phyloP scores from a whole-genome alignment of 1,139 yeast species.

The Hemisphaericaspora subhashii region DNA sequence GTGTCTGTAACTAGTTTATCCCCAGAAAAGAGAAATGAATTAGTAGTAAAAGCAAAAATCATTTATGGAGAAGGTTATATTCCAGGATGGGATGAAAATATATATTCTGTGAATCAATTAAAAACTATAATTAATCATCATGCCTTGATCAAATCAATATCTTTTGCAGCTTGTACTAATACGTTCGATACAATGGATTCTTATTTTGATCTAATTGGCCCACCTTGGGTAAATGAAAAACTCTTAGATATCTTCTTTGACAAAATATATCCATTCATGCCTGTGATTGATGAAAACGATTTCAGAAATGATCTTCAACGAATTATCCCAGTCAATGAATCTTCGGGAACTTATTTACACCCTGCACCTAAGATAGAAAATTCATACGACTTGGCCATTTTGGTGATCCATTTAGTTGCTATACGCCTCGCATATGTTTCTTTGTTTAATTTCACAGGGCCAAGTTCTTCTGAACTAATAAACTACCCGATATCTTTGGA shows the following conservation, averaged over 20 bases:
- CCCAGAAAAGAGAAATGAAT: conserved; percentile 1
- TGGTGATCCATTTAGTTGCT: conserved; percentile 25
- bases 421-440: conserved; percentile 30
- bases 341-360: conserved; percentile 17
- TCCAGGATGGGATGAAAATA: conserved; percentile 8
- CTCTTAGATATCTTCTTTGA: conserved; percentile 32
- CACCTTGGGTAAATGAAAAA: conserved; percentile 10
- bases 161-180: conserved; percentile 6
- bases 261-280: conserved; percentile 44
- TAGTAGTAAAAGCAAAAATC: conserved; percentile 6
- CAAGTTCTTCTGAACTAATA: conserved; percentile 13
- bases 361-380: conserved; percentile 23
- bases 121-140: conserved; percentile 4
- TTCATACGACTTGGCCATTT: conserved; percentile 26
- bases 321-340: conserved; percentile 13
- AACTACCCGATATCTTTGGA: conserved; percentile 31
- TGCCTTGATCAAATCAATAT: conserved; percentile 5
- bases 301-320: conserved; percentile 21
- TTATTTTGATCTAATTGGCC: conserved; percentile 12
- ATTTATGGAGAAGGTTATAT: conserved; percentile 10
- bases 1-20: background rate
- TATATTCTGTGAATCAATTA: background rate
- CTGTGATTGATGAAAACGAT: conserved; percentile 43
- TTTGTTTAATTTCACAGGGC: conserved; percentile 13
- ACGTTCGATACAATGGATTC: conserved; percentile 11